phyloP scores from a whole-genome alignment of 2,329 filamentous ascomycete species.

The Incumbomyces delicatus region DNA sequence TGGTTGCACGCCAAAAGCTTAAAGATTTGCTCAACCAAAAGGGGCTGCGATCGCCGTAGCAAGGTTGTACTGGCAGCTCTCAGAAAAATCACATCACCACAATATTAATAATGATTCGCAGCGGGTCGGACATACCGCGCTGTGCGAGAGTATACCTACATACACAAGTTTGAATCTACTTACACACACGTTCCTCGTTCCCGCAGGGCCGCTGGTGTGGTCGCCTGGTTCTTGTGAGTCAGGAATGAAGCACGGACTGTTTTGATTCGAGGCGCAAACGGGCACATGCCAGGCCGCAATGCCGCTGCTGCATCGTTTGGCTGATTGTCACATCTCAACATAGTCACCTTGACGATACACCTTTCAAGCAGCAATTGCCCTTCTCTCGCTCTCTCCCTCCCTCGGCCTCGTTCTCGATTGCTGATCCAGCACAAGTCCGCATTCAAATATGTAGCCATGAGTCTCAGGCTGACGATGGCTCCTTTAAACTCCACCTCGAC shows the following conservation, averaged over 20 bases:
- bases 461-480: background rate
- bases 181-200: background rate
- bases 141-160: too few relatives aligned
- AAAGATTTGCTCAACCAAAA: background rate
- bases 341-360: slow-evolving; percentile 1
- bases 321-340: background rate
- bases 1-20: background rate
- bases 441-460: background rate
- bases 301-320: background rate
- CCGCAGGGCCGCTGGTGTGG: background rate
- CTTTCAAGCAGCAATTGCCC: background rate
- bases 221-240: background rate
- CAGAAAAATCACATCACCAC: background rate
- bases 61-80: background rate
- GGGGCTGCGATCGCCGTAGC: background rate
- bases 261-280: background rate
- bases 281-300: background rate
- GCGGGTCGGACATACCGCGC: too few relatives aligned
- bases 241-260: slow-evolving; percentile 5
- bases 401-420: background rate
- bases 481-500: background rate
- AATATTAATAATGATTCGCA: background rate
- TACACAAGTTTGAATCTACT: too few relatives aligned
- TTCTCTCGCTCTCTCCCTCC: too few relatives aligned
- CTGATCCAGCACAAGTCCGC: background rate